Percentiles rank a stretch among this genome's conserved stretches.
These are phyloP conservation scores for Lignosus rhinocerotis DNA, from an alignment of 1,284 basidiomycete genomes.

Conservation along the genomic window DNA sequence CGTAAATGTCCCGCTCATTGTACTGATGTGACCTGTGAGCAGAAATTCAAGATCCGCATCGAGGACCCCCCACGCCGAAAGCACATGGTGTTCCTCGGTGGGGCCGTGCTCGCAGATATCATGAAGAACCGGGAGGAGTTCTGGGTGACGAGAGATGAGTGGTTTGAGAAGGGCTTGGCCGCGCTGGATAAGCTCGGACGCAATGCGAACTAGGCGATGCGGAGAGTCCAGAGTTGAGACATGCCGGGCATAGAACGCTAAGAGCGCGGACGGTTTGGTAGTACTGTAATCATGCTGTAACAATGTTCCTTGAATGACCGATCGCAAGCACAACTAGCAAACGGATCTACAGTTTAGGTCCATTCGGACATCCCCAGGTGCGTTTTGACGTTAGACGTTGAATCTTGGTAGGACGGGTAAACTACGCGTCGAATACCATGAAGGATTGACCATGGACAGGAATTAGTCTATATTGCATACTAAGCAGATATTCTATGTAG, in stretches of 20 bases:
- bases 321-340: not conserved
- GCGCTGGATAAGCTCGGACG: slow-evolving; percentile 84
- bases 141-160: slow-evolving; percentile 93
- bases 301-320: not conserved
- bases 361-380: not conserved
- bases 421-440: no score
- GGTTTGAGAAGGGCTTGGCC: slow-evolving; percentile 85
- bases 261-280: slow-evolving; percentile 11
- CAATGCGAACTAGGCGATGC: slow-evolving; percentile 48
- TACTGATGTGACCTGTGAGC: slow-evolving; percentile 4
- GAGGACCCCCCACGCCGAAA: slow-evolving; percentile 98
- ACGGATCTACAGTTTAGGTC: not conserved
- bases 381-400: not conserved
- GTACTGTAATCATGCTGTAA: slow-evolving; percentile 17
- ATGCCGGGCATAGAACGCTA: slow-evolving; percentile 12
- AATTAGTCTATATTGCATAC: slow-evolving; percentile 13
- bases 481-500: slow-evolving; percentile 10
- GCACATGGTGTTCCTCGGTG: slow-evolving; percentile 99
- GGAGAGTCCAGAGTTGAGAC: not conserved
- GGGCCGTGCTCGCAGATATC: slow-evolving; percentile 95
- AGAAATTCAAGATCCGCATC: slow-evolving; percentile 99
- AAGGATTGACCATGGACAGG: not conserved
- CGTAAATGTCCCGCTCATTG: not conserved
- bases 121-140: slow-evolving; percentile 96
- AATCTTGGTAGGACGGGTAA: no score